Conservation (phyloP, 805 yeast genomes). For the Komagataella pseudopastoris region DNA sequence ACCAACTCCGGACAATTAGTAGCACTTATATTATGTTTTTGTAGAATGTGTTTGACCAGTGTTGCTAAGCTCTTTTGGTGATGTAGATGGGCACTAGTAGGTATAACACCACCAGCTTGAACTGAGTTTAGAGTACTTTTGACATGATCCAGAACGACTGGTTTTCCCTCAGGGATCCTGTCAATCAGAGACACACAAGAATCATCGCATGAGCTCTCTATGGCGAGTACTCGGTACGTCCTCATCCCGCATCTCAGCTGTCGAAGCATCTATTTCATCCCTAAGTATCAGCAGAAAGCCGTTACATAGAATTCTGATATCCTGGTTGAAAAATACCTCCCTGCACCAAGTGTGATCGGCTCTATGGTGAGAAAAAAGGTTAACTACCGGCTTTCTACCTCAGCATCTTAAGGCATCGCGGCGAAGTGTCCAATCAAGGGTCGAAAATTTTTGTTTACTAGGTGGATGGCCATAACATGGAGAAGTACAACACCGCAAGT, state of each 20-base stretch:
- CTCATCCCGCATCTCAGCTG: constrained; percentile 8
- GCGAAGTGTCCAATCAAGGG: background rate
- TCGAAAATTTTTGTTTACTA: background rate
- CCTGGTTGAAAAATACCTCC: background rate
- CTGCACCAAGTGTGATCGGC: background rate
- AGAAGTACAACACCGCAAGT: background rate
- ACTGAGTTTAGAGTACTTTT: constrained; percentile 57
- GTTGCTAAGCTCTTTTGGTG: constrained; percentile 50
- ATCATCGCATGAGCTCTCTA: constrained; percentile 94
- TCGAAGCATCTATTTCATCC: background rate
- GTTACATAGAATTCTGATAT: background rate
- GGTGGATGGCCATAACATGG: background rate
- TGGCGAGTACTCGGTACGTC: constrained; percentile 58
- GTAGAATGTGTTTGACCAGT: constrained; percentile 32
- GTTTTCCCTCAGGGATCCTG: constrained; percentile 25
- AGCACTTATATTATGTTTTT: constrained; percentile 17
- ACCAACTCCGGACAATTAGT: constrained; percentile 49
- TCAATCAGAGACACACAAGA: constrained; percentile 76
- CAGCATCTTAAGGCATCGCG: background rate
- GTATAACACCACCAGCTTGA: constrained; percentile 72
- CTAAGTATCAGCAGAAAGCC: background rate
- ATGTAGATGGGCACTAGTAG: constrained; percentile 70
- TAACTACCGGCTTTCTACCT: background rate
- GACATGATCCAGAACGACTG: constrained; percentile 40
- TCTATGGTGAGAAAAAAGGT: background rate